Evolutionary conservation across 768 basidiomycete genomes (phyloP), one percentile per base, ranked within the genome.

Genomic region (Xerocomus brunneocitrinus): DNA sequence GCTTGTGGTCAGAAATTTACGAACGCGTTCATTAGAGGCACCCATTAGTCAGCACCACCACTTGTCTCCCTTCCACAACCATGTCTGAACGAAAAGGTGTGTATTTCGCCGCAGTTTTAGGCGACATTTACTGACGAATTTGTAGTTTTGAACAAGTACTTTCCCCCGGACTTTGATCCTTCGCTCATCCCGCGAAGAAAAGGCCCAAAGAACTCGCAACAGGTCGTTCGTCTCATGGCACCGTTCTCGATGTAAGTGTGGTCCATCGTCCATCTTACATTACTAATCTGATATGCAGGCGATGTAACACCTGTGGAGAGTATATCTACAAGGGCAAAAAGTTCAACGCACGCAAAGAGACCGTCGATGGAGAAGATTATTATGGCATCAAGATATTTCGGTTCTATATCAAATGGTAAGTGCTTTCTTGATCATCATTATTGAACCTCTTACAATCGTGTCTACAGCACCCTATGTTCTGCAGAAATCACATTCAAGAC

Each of bases 311-410:
- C 3, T 99, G 97, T 63, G 97, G 95, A 45, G 97, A 99, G 73
- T 99, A 98, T 64, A 89, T 99, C 50, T 95, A 98, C 73, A 98
- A 99, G 70, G 97, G 97, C 44, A 99, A 99, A 78, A 99, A 99
- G 72, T 99, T 99, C 77, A 98, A 99, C 62, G 97, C 97, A 5
- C 81, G 95, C 46, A 98, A 99, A 68, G 97, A 99, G 75, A 98
- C 95, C 0, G 97, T 97, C 8, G 88, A 93, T 1, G 93, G 91
- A 0, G 95, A 98, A 67, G 93, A 97, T 60, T 99, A 99, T 65
- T 91, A 91, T 76, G 95, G 95, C 7, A 98, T 99, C 77, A 98
- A 97, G 74, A 94, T 92, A 51, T 93, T 93, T 69, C 79, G 90
- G 35, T 93, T 93, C 71, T 93, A 92, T 62, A 93, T 93, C 63